Percentiles rank a stretch among this genome's conserved stretches.
Conservation (phyloP, 2,329 filamentous ascomycete genomes). For the Setomelanomma holmii region DNA sequence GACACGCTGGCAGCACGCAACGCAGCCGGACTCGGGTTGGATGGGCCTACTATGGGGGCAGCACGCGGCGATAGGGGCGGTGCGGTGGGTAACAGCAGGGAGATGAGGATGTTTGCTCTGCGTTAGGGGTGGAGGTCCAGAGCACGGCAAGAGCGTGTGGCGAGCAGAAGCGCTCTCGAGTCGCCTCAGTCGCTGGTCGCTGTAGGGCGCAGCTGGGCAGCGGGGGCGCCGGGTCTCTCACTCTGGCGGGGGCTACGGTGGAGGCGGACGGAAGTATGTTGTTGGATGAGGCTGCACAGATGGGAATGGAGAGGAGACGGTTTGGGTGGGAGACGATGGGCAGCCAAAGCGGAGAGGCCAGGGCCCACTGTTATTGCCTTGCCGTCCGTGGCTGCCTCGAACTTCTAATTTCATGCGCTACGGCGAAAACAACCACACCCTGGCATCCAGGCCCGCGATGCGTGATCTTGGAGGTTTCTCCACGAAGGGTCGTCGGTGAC, state of each 20-base stretch:
- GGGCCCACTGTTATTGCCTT: not conserved
- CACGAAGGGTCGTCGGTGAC: slow-evolving; percentile 1
- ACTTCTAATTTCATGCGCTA: slow-evolving; percentile 20
- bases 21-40: slow-evolving; percentile 15
- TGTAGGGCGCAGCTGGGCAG: slow-evolving; percentile 21
- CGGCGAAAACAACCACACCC: not conserved
- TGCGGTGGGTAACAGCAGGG: slow-evolving; percentile 28
- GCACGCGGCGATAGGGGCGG: slow-evolving; percentile 23
- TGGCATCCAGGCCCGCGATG: slow-evolving; percentile 1
- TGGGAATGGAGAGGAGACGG: slow-evolving; percentile 28
- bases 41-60: slow-evolving; percentile 5
- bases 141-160: slow-evolving; percentile 37
- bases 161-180: slow-evolving; percentile 16
- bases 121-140: slow-evolving; percentile 35
- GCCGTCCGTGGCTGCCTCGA: slow-evolving; percentile 11
- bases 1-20: slow-evolving; percentile 14
- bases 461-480: no score
- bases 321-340: slow-evolving; percentile 27
- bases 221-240: slow-evolving; percentile 6
- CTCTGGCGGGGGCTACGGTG: slow-evolving; percentile 9
- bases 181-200: slow-evolving; percentile 2
- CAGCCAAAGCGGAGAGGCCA: slow-evolving; percentile 19
- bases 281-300: slow-evolving; percentile 39
- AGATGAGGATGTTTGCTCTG: slow-evolving; percentile 42
- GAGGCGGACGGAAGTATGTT: slow-evolving; percentile 27